Conservation (phyloP, 805 yeast genomes). For the Lipomyces sp. region DNA sequence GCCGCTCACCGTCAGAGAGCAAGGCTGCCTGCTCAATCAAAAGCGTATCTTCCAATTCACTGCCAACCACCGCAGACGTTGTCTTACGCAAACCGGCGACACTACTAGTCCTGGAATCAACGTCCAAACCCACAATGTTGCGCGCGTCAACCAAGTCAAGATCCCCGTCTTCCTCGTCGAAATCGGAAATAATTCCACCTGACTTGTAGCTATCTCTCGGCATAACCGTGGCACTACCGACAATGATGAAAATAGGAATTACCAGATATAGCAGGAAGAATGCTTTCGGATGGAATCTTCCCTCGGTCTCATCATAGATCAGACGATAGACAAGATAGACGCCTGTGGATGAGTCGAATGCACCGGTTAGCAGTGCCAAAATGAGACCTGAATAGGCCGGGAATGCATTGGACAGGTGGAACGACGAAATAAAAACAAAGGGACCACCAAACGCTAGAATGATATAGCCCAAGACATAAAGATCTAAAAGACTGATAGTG, state of each 20-base stretch:
- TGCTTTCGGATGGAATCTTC: slow-evolving; percentile 52
- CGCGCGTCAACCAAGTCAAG: slow-evolving; percentile 61
- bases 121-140: slow-evolving; percentile 48
- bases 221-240: slow-evolving; percentile 79
- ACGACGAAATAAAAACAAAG: slow-evolving; percentile 85
- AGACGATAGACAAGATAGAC: slow-evolving; percentile 76
- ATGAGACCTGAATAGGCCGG: slow-evolving; percentile 82
- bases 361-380: slow-evolving; percentile 86
- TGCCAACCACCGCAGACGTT: slow-evolving; percentile 10
- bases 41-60: neutral
- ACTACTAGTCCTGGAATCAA: slow-evolving; percentile 33
- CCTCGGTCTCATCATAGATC: slow-evolving; percentile 54
- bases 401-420: slow-evolving; percentile 86
- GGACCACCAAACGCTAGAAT: slow-evolving; percentile 90
- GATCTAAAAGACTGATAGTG: slow-evolving; percentile 54
- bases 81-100: neutral
- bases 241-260: slow-evolving; percentile 77
- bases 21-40: slow-evolving; percentile 15
- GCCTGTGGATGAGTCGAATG: slow-evolving; percentile 92
- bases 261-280: slow-evolving; percentile 72
- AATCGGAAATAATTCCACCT: slow-evolving; percentile 57
- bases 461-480: slow-evolving; percentile 74
- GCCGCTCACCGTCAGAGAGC: slow-evolving; percentile 8
- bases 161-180: slow-evolving; percentile 65
- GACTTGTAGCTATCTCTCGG: slow-evolving; percentile 78